A percentile compares a stretch with the other conserved stretches of the same genome.
Conservation (phyloP, 83 land plant species). For the Picea abies region DNA sequence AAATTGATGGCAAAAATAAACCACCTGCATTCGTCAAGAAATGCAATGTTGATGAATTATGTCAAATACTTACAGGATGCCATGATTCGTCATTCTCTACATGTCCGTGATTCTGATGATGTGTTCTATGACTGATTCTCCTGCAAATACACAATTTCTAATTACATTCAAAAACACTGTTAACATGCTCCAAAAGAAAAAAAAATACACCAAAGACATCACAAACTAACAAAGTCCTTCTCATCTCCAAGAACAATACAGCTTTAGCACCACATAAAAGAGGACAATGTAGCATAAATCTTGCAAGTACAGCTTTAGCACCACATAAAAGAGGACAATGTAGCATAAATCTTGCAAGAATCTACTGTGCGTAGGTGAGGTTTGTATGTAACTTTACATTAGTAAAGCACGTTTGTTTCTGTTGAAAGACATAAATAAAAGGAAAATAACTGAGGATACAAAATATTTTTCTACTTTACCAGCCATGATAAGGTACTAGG, state of each 20-base stretch:
- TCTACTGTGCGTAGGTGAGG: too few species aligned
- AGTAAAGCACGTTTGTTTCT: neutral
- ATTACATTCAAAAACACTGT: too few species aligned
- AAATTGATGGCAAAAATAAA: neutral
- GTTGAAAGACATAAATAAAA: neutral
- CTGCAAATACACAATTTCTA: constrained; percentile 28
- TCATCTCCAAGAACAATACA: too few species aligned
- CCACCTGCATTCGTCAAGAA: neutral
- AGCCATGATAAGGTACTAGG: constrained; percentile 94
- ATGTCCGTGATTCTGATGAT: constrained; percentile 97
- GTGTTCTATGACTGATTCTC: constrained; percentile 98
- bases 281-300: too few species aligned
- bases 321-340: too few species aligned
- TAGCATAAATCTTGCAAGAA: too few species aligned
- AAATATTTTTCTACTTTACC: constrained; percentile 35
- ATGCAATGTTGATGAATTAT: neutral
- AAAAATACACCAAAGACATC: too few species aligned
- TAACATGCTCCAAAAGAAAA: too few species aligned
- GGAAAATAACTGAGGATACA: neutral
- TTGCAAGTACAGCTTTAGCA: too few species aligned
- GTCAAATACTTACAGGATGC: constrained; percentile 69
- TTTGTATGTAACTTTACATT: neutral
- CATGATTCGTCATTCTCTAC: constrained; percentile 97
- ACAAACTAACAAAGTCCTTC: too few species aligned
- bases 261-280: too few species aligned